Evolutionary conservation across 73 alveolate species (phyloP), one percentile per base, ranked within the genome.

Genomic region (Loxodes magnus): DNA sequence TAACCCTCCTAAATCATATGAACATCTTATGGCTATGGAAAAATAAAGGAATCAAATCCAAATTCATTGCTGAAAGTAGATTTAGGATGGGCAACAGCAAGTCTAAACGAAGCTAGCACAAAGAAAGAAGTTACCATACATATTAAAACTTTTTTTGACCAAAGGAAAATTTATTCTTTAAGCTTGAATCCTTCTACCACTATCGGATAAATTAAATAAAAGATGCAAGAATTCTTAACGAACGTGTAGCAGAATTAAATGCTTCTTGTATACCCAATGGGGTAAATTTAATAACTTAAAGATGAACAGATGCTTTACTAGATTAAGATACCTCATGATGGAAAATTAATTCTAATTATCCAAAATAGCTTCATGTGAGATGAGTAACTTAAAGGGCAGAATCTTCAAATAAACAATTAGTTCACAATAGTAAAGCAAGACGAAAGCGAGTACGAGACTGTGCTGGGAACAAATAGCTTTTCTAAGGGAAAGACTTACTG

Each of bases 401-500:
- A 53, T 20, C 19, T 64, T n/a, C 43, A 30, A 3, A 24, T 64
- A 17, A 52, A 64, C 25, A 33, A 64, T 59, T 17, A 19, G 31
- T 23, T 64, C 16, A 64, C 77, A 19, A 52, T 44, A 6, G 35
- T 33, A n/a, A 64, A 56, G 51, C 23, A 34, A 56, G 76, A 49
- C 10, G 57, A 64, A 35, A 24, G 60, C 22, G 77, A 64, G 31
- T 64, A 54, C 56, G 35, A 57, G 23, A 44, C 77, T 0, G 56
- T 64, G 6, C 23, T 55, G 10, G 77, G 74, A 3, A 52, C 57
- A 9, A 4, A 55, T 26, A 58, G 55, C 37, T 35, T 64, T 10
- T 37, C 38, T 35, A 35, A 69, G 7, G 72, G 77, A 2, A 33
- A 27, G n/a, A 56, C 51, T 58, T 51, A 54, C 34, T 64, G 77